Conservation (phyloP, 164 flowering plant genomes). For the Malania oleifera region DNA sequence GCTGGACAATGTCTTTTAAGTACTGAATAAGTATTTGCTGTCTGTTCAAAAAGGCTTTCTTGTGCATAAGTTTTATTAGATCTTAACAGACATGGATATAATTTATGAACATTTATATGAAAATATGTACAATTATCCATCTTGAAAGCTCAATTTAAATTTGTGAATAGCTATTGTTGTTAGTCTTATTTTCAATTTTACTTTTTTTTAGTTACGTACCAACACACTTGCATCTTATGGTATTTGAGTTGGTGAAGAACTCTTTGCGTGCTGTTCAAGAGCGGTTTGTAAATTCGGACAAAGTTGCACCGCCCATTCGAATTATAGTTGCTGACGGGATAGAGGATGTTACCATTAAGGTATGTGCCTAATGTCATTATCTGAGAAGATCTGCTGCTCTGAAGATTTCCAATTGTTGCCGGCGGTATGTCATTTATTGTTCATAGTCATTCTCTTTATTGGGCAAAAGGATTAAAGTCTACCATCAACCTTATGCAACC, state of each 20-base stretch:
- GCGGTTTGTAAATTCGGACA: slow-evolving; percentile 75
- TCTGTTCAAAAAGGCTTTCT: not conserved
- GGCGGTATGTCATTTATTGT: no score
- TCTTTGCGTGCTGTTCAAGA: slow-evolving; percentile 98
- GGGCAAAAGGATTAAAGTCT: no score
- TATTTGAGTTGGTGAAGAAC: slow-evolving; percentile 95
- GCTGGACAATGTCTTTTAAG: no score
- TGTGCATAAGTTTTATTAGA: not conserved
- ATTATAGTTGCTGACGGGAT: slow-evolving; percentile 93
- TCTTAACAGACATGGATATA: no score
- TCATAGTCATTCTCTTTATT: no score
- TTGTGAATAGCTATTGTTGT: no score
- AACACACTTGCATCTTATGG: slow-evolving; percentile 92
- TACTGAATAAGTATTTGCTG: not conserved
- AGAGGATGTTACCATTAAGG: slow-evolving; percentile 98
- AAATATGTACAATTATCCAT: not conserved
- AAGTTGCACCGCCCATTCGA: slow-evolving; percentile 73
- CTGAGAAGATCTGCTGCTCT: no score
- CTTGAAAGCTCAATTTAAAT: no score
- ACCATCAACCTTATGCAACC: no score
- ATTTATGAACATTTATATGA: no score
- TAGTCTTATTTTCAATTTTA: no score
- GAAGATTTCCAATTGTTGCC: no score
- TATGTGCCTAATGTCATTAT: slow-evolving; percentile 7
- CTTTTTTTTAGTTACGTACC: slow-evolving; percentile 93